Evolutionary conservation across 2,329 filamentous ascomycete species (phyloP).

Genomic region (Aspergillus fumigatiaffinis): DNA sequence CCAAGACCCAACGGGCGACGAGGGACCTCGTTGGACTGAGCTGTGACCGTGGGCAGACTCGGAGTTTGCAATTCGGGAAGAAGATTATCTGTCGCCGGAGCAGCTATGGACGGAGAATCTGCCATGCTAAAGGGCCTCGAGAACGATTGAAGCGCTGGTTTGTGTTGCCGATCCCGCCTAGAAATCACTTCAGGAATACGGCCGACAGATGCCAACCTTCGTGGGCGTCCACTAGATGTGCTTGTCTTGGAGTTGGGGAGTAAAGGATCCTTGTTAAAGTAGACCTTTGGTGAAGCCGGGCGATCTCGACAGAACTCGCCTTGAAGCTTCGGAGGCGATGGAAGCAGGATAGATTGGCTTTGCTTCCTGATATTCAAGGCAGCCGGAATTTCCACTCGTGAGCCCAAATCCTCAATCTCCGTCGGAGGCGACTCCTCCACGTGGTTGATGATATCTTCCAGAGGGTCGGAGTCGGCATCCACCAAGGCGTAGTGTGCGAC

Average conservation of each 20-base stretch:
- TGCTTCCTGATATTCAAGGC: slow-evolving; percentile 30
- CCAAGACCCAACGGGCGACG: slow-evolving; percentile 22
- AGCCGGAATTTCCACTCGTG: slow-evolving; percentile 23
- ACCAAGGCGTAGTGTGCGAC: slow-evolving; percentile 58
- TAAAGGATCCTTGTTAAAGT: slow-evolving; percentile 29
- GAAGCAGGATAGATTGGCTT: slow-evolving; percentile 39
- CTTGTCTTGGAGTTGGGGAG: slow-evolving; percentile 12
- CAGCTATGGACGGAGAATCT: slow-evolving; percentile 41
- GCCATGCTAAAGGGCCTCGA: slow-evolving; percentile 69
- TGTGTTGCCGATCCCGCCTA: slow-evolving; percentile 58
- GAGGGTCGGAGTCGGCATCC: slow-evolving; percentile 42
- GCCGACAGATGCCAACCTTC: slow-evolving; percentile 73
- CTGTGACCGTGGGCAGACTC: slow-evolving; percentile 19
- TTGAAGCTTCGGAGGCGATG: slow-evolving; percentile 39
- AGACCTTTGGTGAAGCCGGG: slow-evolving; percentile 34
- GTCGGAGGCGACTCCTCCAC: slow-evolving; percentile 39
- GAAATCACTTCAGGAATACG: slow-evolving; percentile 80
- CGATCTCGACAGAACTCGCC: slow-evolving; percentile 27
- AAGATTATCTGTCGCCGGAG: slow-evolving; percentile 21
- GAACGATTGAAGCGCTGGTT: slow-evolving; percentile 72
- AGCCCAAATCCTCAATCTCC: slow-evolving; percentile 26
- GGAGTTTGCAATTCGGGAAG: slow-evolving; percentile 21
- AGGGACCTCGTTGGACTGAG: slow-evolving; percentile 20
- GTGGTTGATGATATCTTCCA: slow-evolving; percentile 37
- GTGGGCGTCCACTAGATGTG: slow-evolving; percentile 45